Evolutionary conservation across 129 eudicot species (phyloP), one percentile per base, ranked within the genome.

Genomic region (Tagetes patula): DNA sequence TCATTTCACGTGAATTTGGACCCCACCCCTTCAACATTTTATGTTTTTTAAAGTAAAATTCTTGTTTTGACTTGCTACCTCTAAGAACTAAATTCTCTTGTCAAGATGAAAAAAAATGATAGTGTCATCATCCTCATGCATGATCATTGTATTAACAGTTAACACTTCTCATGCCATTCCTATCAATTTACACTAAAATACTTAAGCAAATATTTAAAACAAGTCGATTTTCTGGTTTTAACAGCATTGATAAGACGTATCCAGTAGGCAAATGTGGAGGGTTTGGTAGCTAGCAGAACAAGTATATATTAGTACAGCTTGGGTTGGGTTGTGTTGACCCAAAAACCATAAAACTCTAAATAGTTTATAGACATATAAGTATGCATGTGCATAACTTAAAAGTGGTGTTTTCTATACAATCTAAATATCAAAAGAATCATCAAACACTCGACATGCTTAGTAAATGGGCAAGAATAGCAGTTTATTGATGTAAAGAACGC

Each of bases 341-440:
- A 2, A 13, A 4, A 50, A 50, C 27, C 33, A 53, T n/a, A 14
- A 53, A 1, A 20, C 3, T 14, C 12, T 0, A 52, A 14, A 1
- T 4, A 14, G 0, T 13, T 0, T 53, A 53, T 53, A 4, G 20
- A 43, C 48, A 43, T 43, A 43, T 43, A 8, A 6, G 11, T 10
- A 53, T 53, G 32, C 52, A 10, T 47, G 52, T 47, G 58, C 58
- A 50, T 50, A 50, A 50, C 58, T 5, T 50, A 50, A 50, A 50
- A 4, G 5, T 30, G 36, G 62, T 6, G 62, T 6, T 55, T 58
- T 59, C 65, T 59, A 59, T 10, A 59, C 65, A 41, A 60, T 60
- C 41, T 60, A 32, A 55, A 10, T 20, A 60, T 59, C 65, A 59
- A 59, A 33, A 14, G 41, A 33, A 27, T 54, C 65, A 60, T 60